phyloP scores from a whole-genome alignment of 1,139 yeast species.

The Wickerhamomyces sp. region DNA sequence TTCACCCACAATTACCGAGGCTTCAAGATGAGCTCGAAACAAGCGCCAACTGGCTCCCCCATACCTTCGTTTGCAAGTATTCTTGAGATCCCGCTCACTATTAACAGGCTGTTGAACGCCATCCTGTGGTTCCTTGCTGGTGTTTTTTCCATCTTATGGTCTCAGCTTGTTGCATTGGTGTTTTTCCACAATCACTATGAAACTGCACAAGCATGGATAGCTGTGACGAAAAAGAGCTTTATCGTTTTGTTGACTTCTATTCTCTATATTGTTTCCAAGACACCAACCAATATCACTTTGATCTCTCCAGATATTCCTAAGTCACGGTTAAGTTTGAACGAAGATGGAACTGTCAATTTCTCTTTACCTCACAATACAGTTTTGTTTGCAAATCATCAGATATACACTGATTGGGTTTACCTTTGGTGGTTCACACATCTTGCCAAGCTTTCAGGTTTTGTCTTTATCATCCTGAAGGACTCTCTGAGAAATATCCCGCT shows the following conservation, averaged over 20 bases:
- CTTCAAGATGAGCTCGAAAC: too few species aligned
- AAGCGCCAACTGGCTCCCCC: too few species aligned
- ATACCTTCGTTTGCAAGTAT: too few species aligned
- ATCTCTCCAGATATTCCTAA: constrained; percentile 32
- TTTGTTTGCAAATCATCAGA: constrained; percentile 81
- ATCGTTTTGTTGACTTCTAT: constrained; percentile 41
- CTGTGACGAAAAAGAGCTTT: constrained; percentile 47
- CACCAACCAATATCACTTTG: constrained; percentile 29
- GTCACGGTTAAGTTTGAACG: constrained; percentile 21
- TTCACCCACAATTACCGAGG: too few species aligned
- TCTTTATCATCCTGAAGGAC: constrained; percentile 72
- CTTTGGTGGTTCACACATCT: constrained; percentile 85
- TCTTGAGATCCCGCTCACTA: too few species aligned
- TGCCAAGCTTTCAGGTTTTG: constrained; percentile 55
- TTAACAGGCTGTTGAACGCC: too few species aligned
- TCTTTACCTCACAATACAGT: constrained; percentile 48
- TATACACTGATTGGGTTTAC: constrained; percentile 92
- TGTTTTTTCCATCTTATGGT: constrained; percentile 33
- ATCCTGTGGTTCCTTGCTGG: too few species aligned
- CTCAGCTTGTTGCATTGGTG: constrained; percentile 36
- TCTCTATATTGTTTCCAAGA: constrained; percentile 37
- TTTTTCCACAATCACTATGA: constrained; percentile 28
- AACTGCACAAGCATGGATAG: constrained; percentile 33
- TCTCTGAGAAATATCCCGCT: constrained; percentile 72
- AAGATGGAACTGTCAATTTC: constrained; percentile 26